phyloP scores from a whole-genome alignment of 1,284 basidiomycete species.

The Trametes versicolor region DNA sequence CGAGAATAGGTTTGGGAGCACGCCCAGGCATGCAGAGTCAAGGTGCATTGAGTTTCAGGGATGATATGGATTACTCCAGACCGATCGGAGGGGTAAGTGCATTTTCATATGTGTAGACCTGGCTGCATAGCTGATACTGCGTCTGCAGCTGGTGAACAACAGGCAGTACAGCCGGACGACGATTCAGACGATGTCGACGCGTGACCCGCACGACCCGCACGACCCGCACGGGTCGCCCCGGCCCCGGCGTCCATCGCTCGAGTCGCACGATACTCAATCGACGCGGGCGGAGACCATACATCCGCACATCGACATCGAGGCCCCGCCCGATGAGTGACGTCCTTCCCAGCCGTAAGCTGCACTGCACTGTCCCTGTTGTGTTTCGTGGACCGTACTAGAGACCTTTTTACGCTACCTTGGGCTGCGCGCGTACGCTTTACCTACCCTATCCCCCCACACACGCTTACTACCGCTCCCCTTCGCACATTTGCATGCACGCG shows the following conservation, averaged over 20 bases:
- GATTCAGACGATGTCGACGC: conserved; percentile 43
- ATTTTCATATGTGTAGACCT: neutral
- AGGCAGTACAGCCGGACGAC: conserved; percentile 51
- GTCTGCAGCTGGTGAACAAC: conserved; percentile 49
- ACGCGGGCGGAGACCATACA: conserved; percentile 11
- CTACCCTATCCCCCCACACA: neutral
- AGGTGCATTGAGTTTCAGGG: conserved; percentile 49
- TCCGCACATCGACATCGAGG: conserved; percentile 1
- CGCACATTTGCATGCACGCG: conserved; percentile 1
- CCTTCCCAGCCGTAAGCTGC: conserved; percentile 2
- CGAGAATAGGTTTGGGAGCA: conserved; percentile 39
- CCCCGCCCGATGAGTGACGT: neutral
- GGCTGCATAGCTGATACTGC: conserved; percentile 10
- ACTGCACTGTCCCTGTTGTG: neutral
- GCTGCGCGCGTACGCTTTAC: conserved; percentile 18
- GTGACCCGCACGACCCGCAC: neutral
- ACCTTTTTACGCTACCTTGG: neutral
- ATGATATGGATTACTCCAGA: conserved; percentile 56
- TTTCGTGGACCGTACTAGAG: conserved; percentile 5
- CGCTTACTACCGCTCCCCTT: neutral
- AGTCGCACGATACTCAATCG: conserved; percentile 21
- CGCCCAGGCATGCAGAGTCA: conserved; percentile 44
- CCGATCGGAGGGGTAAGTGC: conserved; percentile 53
- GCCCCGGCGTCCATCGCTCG: conserved; percentile 20
- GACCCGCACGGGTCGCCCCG: conserved; percentile 1